Percentiles rank a stretch among this genome's conserved stretches.
Evolutionary conservation across 2,329 filamentous ascomycete species (phyloP).

Genomic region (Geosmithia putterillii): DNA sequence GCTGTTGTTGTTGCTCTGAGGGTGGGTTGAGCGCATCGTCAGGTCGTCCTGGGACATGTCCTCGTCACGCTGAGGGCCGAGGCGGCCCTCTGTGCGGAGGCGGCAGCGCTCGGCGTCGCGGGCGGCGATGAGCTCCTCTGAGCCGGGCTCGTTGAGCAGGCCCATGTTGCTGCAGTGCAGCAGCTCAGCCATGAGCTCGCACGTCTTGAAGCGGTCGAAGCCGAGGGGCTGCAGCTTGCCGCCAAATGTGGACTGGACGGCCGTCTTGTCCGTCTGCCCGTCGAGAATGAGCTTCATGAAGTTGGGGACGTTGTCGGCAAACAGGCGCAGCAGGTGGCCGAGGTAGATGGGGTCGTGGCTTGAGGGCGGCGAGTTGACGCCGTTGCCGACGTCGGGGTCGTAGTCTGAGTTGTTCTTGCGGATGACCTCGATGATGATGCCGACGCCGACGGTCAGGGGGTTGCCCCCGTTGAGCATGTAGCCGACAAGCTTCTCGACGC

Average conservation of each 20-base stretch:
- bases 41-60: constrained; percentile 40
- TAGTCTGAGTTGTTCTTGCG: constrained; percentile 99
- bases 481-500: constrained; percentile 71
- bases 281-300: constrained; percentile 89
- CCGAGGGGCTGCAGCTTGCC: constrained; percentile 85
- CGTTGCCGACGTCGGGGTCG: constrained; percentile 79
- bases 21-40: constrained; percentile 42
- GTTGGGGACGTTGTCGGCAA: constrained; percentile 81
- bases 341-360: constrained; percentile 91
- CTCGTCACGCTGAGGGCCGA: constrained; percentile 32
- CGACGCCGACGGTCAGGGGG: constrained; percentile 87
- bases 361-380: constrained; percentile 67
- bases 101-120: constrained; percentile 74
- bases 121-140: constrained; percentile 71
- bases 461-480: constrained; percentile 94
- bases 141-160: constrained; percentile 79
- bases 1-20: constrained; percentile 16
- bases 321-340: constrained; percentile 76
- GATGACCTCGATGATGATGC: constrained; percentile 96
- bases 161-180: constrained; percentile 99
- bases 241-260: constrained; percentile 79
- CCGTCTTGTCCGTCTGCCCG: constrained; percentile 58
- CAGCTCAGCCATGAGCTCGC: constrained; percentile 94
- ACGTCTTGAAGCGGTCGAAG: constrained; percentile 97
- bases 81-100: constrained; percentile 63